phyloP scores from a whole-genome alignment of 1,284 basidiomycete species.

The Ceratobasidium sp. region DNA sequence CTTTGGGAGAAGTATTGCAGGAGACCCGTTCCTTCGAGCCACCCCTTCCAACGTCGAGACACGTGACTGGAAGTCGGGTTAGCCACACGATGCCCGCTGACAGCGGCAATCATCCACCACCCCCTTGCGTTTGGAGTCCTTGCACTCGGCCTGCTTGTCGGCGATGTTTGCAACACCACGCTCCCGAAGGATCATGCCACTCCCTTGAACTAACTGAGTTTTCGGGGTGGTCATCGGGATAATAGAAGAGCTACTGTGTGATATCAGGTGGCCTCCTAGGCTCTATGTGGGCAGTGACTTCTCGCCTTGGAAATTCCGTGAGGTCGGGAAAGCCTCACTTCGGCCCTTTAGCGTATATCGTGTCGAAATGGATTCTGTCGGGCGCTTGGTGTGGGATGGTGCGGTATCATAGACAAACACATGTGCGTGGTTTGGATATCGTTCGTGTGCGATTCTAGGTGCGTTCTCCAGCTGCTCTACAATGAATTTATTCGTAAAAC shows the following conservation, averaged over 20 bases:
- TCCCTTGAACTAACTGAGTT: constrained; percentile 52
- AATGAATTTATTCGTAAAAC: constrained; percentile 58
- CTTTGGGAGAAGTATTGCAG: constrained; percentile 46
- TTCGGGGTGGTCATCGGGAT: constrained; percentile 54
- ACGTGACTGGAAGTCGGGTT: constrained; percentile 44
- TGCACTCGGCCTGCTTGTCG: constrained; percentile 37
- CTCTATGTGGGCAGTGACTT: constrained; percentile 52
- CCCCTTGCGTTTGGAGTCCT: constrained; percentile 37
- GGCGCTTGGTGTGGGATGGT: constrained; percentile 57
- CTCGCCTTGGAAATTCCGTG: not conserved
- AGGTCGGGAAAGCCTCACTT: constrained; percentile 27
- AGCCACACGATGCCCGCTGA: constrained; percentile 21
- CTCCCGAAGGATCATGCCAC: constrained; percentile 21
- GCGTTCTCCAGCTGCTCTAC: constrained; percentile 55
- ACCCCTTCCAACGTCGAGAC: constrained; percentile 31
- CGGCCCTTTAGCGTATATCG: constrained; percentile 55
- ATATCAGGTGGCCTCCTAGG: constrained; percentile 50
- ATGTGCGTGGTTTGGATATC: constrained; percentile 53
- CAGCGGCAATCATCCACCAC: constrained; percentile 39
- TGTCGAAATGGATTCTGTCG: constrained; percentile 57
- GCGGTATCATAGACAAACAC: constrained; percentile 61
- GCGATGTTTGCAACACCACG: not conserved
- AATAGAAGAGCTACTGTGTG: constrained; percentile 55
- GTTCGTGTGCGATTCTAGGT: constrained; percentile 57
- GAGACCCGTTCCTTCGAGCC: constrained; percentile 26